A percentile compares a stretch with the other conserved stretches of the same genome.
These are phyloP conservation scores for Picochlorum costavermella DNA, from an alignment of 139 green algal genomes.

Conservation along the genomic window DNA sequence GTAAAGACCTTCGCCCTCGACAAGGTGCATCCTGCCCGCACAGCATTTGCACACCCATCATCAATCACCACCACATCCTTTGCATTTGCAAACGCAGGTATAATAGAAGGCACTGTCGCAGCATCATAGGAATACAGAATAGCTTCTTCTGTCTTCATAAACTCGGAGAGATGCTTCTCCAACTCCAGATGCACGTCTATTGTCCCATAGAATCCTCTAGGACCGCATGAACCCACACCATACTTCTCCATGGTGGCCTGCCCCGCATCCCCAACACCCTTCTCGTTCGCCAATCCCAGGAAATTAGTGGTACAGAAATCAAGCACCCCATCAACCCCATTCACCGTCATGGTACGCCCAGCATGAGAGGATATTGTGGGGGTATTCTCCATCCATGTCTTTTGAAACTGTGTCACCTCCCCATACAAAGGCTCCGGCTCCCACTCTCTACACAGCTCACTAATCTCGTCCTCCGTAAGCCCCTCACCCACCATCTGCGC, in stretches of 20 bases:
- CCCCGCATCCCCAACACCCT: conserved; percentile 23
- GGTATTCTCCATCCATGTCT: conserved; percentile 8
- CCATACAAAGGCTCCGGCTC: conserved; percentile 68
- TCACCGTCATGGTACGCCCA: conserved; percentile 25
- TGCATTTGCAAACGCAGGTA: conserved; percentile 86
- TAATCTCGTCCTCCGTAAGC: conserved; percentile 79
- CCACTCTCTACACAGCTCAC: conserved; percentile 80
- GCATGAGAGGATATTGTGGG: conserved; percentile 1
- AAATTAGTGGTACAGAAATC: conserved; percentile 85
- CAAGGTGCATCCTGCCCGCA: conserved; percentile 71
- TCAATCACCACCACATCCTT: conserved; percentile 84
- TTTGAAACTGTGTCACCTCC: conserved; percentile 19
- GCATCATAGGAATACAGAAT: conserved; percentile 96
- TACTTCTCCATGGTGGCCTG: conserved; percentile 76
- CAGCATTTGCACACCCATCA: conserved; percentile 60
- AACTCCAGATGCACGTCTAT: conserved; percentile 91
- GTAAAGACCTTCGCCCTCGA: conserved; percentile 60
- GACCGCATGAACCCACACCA: conserved; percentile 90
- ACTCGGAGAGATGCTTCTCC: conserved; percentile 60
- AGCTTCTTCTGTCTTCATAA: conserved; percentile 72
- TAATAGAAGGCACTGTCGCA: conserved; percentile 75
- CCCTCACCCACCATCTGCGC: conserved; percentile 28
- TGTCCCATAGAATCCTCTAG: conserved; percentile 98
- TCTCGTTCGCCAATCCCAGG: conserved; percentile 58
- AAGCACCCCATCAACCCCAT: conserved; percentile 44